Evolutionary conservation across 2,329 filamentous ascomycete species (phyloP), one percentile per base, ranked within the genome.

Genomic region (Aureobasidium sp.): DNA sequence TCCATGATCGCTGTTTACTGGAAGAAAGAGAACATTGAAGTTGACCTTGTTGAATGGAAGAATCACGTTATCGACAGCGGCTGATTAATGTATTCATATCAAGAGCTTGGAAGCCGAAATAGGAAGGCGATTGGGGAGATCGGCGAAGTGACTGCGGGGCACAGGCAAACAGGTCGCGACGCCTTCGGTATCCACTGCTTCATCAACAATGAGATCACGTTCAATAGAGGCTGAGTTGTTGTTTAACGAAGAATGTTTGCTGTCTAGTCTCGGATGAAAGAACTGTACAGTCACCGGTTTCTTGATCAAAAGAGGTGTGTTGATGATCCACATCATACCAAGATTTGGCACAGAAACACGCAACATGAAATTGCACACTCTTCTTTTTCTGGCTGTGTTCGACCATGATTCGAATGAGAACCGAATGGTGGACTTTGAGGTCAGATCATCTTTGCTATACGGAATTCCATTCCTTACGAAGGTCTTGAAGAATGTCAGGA

Each of bases 401-500:
- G 29, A 31, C 7, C 9, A 9, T 31, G 29, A 31, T 9, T 31
- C 5, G 7, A 31, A 31, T 9, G 7, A 31, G 29, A 31, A 1
- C 29, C 29, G n/a, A 9, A 8, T 2, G 29, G 7, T 8, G 8
- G 29, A 31, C 8, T 31, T 2, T 9, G 9, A 31, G 29, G 29
- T 31, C 29, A 9, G 1, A 31, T 37, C 8, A 27, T 12, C 11
- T 9, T 7, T 40, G 47, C 27, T 35, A 47, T 6, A 12, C 29
- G 2, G 15, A 11, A 2, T 22, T 31, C 63, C 44, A 48, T 24
- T 78, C 72, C 35, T 70, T 69, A 19, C 76, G 73, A 59, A 80
- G 73, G 67, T 76, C 69, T 53, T 68, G 68, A 56, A 79, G 69
- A 53, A 79, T 66, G 22, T 77, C 72, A 24, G 78, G 77, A 70